Evolutionary conservation across 2,329 filamentous ascomycete species (phyloP).

Genomic region (Xylaria polymorpha): DNA sequence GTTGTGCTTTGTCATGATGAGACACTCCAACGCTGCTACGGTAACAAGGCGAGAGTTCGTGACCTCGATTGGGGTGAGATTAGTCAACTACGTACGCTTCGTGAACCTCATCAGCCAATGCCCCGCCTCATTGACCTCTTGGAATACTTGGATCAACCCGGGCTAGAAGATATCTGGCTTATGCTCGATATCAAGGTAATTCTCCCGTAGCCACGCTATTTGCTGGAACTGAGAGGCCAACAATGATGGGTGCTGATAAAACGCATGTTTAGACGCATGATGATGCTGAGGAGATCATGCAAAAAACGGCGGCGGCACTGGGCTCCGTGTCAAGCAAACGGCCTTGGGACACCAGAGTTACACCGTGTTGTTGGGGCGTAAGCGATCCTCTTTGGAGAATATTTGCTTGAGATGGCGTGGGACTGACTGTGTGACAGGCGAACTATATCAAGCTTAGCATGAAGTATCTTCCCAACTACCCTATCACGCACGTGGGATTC

Average conservation of each 20-base stretch:
- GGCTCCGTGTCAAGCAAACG: constrained; percentile 59
- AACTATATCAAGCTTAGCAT: constrained; percentile 74
- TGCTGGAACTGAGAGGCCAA: background rate
- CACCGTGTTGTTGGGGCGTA: constrained; percentile 87
- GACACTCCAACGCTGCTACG: constrained; percentile 83
- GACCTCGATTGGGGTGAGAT: constrained; percentile 80
- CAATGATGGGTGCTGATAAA: background rate
- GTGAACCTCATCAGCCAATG: constrained; percentile 76
- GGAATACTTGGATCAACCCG: constrained; percentile 74
- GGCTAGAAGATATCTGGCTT: constrained; percentile 77
- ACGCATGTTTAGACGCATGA: constrained; percentile 70
- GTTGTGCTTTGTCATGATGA: constrained; percentile 88
- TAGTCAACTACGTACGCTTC: constrained; percentile 63
- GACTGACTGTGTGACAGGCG: constrained; percentile 55
- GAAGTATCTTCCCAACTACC: constrained; percentile 70
- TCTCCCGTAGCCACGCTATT: background rate
- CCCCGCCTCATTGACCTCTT: constrained; percentile 80
- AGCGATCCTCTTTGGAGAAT: constrained; percentile 35
- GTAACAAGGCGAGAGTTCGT: constrained; percentile 74
- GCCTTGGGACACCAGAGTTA: constrained; percentile 78
- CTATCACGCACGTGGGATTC: constrained; percentile 75
- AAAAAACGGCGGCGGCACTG: constrained; percentile 73
- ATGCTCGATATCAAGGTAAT: constrained; percentile 87
- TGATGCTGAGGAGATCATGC: constrained; percentile 75
- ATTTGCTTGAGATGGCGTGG: background rate